Evolutionary conservation across 2,329 filamentous ascomycete genomes (phyloP).

Genomic region (Neopestalotiopsis clavispora): DNA sequence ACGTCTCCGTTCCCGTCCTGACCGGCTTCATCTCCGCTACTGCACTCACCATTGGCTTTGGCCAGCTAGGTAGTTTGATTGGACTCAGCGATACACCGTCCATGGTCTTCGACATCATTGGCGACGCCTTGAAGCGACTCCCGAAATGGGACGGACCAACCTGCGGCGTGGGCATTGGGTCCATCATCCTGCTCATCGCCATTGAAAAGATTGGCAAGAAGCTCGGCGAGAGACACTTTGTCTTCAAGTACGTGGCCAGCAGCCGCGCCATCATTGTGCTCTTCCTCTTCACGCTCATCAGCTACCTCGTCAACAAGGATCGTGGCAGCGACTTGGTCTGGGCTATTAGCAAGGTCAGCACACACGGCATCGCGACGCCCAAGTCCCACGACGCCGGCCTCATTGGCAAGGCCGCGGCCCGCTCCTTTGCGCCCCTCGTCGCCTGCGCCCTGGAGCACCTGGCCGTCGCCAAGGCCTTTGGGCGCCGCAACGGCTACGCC

Average conservation of each 20-base stretch:
- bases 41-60: slow-evolving; percentile 68
- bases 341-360: slow-evolving; percentile 60
- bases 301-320: slow-evolving; percentile 64
- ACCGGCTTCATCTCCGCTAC: slow-evolving; percentile 71
- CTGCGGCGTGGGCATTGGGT: slow-evolving; percentile 62
- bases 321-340: slow-evolving; percentile 56
- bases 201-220: slow-evolving; percentile 63
- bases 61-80: slow-evolving; percentile 66
- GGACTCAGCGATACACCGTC: slow-evolving; percentile 56
- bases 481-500: slow-evolving; percentile 64
- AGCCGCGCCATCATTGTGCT: slow-evolving; percentile 66
- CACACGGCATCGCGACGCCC: slow-evolving; percentile 58
- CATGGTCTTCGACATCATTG: slow-evolving; percentile 61
- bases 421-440: slow-evolving; percentile 65
- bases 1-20: slow-evolving; percentile 68
- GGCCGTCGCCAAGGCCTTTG: slow-evolving; percentile 68
- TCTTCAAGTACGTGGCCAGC: slow-evolving; percentile 63
- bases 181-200: slow-evolving; percentile 58
- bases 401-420: slow-evolving; percentile 56
- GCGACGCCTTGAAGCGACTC: slow-evolving; percentile 61
- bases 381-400: slow-evolving; percentile 51
- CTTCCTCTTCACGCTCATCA: slow-evolving; percentile 66
- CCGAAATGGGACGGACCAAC: slow-evolving; percentile 62
- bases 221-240: slow-evolving; percentile 62
- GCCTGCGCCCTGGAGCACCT: slow-evolving; percentile 67